Base-by-base conservation (phyloP, 768 basidiomycete genomes). In the Neoboletus brunneissimus region DNA sequence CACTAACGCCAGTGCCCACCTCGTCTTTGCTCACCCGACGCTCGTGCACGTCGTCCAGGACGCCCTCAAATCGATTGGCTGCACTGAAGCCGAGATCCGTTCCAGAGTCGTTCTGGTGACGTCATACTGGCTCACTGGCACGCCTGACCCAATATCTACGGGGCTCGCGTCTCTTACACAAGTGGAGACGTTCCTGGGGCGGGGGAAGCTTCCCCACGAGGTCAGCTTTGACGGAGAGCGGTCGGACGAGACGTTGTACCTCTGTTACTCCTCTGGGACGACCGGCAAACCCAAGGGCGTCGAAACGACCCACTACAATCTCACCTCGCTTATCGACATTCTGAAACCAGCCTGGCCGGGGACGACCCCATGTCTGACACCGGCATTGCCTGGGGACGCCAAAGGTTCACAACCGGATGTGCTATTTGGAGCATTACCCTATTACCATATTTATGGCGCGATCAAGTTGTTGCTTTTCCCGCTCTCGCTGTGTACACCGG, bases 201-300 rank as follows among this genome's bases (percentile, higher is more conserved):
- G 75, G 3, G 83, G 87, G 3, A 67, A 71, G 15, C 73, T 89
- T 12, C 55, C 62, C 12, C 64, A 74, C 5, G 87, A 88, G 64
- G 84, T 82, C 59, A 75, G 72, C 61, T 84, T 86, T 48, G 76
- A 83, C 12, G 84, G 80, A 0, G 60, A 75, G 0, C 65, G 74
- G 20, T 75, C 84, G 2, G 66, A 84, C 51, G 84, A 88, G 62
- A 89, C 89, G 0, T 70, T 76, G 4, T 83, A 82, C 59, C 65
- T 91, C 38, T 89, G 86, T 55, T 90, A 90, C 55, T 76, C 72
- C 8, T 74, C 73, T 67, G 90, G 90, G 5, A 92, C 90, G 1
- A 90, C 88, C 0, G 88, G 90, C 2, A 84, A 84, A 59, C 85
- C 91, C 3, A 94, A 93, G 71, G 91, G 82, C 7, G 81, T 84